Percentiles rank a stretch among this genome's conserved stretches.
These are phyloP conservation scores for Gynochthodes officinalis DNA, from an alignment of 257 asterid species.

Conservation along the genomic window DNA sequence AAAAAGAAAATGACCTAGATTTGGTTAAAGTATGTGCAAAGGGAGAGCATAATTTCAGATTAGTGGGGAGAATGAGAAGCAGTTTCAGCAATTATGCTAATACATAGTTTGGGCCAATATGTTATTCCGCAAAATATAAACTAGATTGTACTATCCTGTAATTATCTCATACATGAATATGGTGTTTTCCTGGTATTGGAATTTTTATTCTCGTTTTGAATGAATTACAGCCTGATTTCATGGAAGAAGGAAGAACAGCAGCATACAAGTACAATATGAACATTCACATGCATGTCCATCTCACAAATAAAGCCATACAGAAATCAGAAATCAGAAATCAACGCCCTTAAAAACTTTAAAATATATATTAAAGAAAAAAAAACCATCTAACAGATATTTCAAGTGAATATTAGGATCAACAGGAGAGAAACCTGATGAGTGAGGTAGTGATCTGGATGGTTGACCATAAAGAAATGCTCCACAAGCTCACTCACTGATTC, in stretches of 20 bases:
- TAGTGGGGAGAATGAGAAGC: neutral
- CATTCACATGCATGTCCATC: neutral
- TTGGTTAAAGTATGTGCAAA: neutral
- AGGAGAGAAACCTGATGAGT: slow-evolving; percentile 69
- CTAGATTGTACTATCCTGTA: neutral
- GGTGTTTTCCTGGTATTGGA: neutral
- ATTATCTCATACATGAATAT: neutral
- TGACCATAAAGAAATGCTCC: slow-evolving; percentile 93
- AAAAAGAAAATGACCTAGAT: neutral
- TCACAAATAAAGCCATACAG: neutral
- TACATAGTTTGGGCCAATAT: neutral
- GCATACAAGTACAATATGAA: neutral
- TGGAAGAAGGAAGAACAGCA: neutral
- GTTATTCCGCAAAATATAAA: neutral
- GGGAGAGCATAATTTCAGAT: neutral
- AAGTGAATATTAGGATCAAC: slow-evolving; percentile 8
- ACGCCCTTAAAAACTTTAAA: no score
- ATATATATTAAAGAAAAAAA: no score
- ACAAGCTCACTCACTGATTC: slow-evolving; percentile 80
- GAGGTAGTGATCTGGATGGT: slow-evolving; percentile 84
- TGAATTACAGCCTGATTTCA: neutral
- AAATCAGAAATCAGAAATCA: no score
- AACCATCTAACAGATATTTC: neutral
- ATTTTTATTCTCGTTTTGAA: neutral
- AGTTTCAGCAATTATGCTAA: neutral